A percentile compares a stretch with the other conserved stretches of the same genome.
These are phyloP conservation scores for Collybia sp. DNA, from an alignment of 768 basidiomycete genomes.

Conservation along the genomic window DNA sequence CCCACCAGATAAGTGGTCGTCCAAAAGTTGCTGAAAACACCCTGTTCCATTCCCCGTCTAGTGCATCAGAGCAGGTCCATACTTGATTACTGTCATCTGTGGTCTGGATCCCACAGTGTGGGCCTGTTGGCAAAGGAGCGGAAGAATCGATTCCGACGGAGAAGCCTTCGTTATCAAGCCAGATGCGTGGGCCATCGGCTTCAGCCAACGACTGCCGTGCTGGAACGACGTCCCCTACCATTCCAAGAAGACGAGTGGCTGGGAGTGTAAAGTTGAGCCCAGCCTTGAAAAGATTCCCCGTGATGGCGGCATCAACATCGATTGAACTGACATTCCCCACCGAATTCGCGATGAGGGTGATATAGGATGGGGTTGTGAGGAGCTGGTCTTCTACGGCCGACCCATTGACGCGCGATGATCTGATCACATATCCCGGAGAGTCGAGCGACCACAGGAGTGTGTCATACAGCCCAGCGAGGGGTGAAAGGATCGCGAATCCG, in stretches of 20 bases:
- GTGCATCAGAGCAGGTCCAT: too few relatives aligned
- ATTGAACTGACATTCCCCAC: background rate
- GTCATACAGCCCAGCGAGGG: conserved; percentile 9
- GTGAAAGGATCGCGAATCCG: conserved; percentile 7
- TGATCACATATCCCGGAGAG: conserved; percentile 7
- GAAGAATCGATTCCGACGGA: conserved; percentile 4
- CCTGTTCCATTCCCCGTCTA: too few relatives aligned
- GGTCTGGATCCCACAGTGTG: too few relatives aligned
- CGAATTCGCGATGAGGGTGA: background rate
- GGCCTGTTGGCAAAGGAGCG: too few relatives aligned
- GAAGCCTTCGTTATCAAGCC: conserved; percentile 8
- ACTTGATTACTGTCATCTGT: too few relatives aligned
- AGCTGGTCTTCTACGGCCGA: conserved; percentile 3
- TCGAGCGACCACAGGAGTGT: conserved; percentile 9
- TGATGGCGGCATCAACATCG: conserved; percentile 3
- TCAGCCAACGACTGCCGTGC: background rate
- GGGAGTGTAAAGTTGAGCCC: conserved; percentile 6
- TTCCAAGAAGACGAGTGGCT: background rate
- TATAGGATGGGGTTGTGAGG: conserved; percentile 3
- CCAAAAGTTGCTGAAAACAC: too few relatives aligned
- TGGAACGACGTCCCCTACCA: conserved; percentile 4
- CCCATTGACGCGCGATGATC: background rate
- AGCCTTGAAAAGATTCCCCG: conserved; percentile 4
- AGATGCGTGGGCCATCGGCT: conserved; percentile 3
- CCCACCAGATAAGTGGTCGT: too few relatives aligned